Conservation (phyloP, 2,329 filamentous ascomycete species). For the Arthroderma uncinatum region DNA sequence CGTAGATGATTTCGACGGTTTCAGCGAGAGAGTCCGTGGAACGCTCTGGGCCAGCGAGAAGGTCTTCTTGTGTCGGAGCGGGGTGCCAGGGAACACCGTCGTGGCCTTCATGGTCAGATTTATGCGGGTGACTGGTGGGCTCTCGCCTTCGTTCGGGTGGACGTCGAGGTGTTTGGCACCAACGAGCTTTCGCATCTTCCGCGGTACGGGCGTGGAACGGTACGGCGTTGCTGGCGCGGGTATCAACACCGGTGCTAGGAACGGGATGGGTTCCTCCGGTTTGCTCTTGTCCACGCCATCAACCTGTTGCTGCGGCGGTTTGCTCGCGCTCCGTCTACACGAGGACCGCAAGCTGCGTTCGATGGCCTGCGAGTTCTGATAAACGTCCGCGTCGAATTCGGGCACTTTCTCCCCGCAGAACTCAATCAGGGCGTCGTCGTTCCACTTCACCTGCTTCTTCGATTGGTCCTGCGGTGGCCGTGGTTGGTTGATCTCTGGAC, state of each 20-base stretch:
- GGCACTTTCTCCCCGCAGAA: constrained; percentile 9
- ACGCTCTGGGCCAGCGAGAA: not conserved
- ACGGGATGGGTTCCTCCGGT: not conserved
- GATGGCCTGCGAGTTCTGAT: constrained; percentile 6
- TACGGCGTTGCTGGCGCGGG: constrained; percentile 17
- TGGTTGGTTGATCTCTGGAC: constrained; percentile 6
- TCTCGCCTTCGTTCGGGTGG: not conserved
- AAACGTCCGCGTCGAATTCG: constrained; percentile 17
- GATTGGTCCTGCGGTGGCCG: constrained; percentile 21
- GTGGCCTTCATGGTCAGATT: not conserved
- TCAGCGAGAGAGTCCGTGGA: not conserved
- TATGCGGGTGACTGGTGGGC: not conserved
- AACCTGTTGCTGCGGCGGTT: constrained; percentile 17
- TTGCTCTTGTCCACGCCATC: constrained; percentile 10
- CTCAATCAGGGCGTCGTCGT: constrained; percentile 4
- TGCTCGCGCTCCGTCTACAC: constrained; percentile 19
- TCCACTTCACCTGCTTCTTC: constrained; percentile 7
- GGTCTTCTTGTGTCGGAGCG: constrained; percentile 1
- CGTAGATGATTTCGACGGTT: not conserved
- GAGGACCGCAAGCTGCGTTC: constrained; percentile 15
- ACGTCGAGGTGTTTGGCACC: constrained; percentile 4
- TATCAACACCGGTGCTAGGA: constrained; percentile 17
- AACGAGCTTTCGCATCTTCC: constrained; percentile 14
- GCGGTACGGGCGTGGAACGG: constrained; percentile 15
- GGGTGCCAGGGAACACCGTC: not conserved